A percentile compares a stretch with the other conserved stretches of the same genome.
Evolutionary conservation across 371 early-diverging fungal genomes (phyloP).

Genomic region (Mortierella sp.): DNA sequence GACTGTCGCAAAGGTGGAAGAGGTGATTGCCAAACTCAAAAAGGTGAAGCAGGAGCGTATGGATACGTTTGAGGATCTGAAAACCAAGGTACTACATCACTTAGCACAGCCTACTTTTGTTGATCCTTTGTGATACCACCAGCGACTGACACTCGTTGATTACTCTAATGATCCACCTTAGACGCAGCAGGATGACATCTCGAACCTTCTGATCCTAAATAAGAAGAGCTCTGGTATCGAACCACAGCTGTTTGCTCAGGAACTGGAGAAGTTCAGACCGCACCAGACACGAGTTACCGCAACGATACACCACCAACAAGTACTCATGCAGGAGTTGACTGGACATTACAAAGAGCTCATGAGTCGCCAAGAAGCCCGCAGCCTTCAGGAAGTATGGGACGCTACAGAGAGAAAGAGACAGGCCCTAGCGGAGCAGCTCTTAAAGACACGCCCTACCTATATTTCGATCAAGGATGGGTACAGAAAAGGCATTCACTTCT

Average conservation of each 20-base stretch:
- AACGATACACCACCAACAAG: slow-evolving; percentile 81
- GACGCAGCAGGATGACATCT: slow-evolving; percentile 91
- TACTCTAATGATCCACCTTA: slow-evolving; percentile 25
- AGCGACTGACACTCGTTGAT: too few species aligned
- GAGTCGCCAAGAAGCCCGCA: slow-evolving; percentile 77
- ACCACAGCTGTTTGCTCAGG: slow-evolving; percentile 86
- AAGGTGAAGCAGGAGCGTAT: slow-evolving; percentile 83
- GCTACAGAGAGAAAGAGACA: slow-evolving; percentile 70
- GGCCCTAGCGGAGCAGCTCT: slow-evolving; percentile 65
- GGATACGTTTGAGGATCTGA: slow-evolving; percentile 83
- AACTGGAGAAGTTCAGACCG: slow-evolving; percentile 90
- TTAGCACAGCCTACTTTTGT: neutral
- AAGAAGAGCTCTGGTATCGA: slow-evolving; percentile 80
- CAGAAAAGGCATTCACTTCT: slow-evolving; percentile 83
- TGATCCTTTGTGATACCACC: too few species aligned
- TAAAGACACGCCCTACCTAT: slow-evolving; percentile 68
- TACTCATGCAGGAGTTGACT: slow-evolving; percentile 79
- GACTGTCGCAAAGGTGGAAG: slow-evolving; percentile 73
- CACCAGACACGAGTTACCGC: slow-evolving; percentile 79
- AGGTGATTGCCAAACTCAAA: slow-evolving; percentile 76
- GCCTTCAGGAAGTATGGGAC: slow-evolving; percentile 75
- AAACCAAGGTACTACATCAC: slow-evolving; percentile 67
- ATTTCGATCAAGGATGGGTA: slow-evolving; percentile 73
- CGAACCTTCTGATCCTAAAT: slow-evolving; percentile 83
- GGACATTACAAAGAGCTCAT: slow-evolving; percentile 79